These are phyloP conservation scores for Leccinum subgranulosum DNA, from an alignment of 768 basidiomycete genomes.

Conservation along the genomic window DNA sequence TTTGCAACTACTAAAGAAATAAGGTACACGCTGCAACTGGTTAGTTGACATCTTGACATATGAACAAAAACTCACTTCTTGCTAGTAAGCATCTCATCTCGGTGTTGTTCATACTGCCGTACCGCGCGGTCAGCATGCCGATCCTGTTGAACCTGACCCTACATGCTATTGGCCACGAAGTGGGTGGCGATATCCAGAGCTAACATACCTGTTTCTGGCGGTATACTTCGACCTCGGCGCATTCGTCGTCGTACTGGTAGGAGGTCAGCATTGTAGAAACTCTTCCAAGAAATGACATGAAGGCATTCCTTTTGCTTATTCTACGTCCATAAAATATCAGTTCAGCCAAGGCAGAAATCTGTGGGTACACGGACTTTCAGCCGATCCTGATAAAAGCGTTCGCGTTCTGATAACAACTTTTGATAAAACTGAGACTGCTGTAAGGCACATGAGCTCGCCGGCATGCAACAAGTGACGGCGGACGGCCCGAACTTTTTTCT, in stretches of 20 bases:
- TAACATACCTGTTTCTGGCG: slow-evolving; percentile 71
- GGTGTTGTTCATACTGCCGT: slow-evolving; percentile 74
- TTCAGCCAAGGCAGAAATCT: not conserved
- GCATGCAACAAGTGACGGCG: not conserved
- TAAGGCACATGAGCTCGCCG: slow-evolving; percentile 10
- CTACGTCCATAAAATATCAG: slow-evolving; percentile 13
- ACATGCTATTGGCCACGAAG: slow-evolving; percentile 6
- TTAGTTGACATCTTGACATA: not conserved
- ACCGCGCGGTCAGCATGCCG: slow-evolving; percentile 71
- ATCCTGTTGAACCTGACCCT: slow-evolving; percentile 72
- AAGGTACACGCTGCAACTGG: slow-evolving; percentile 54
- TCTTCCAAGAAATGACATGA: not conserved
- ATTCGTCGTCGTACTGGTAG: slow-evolving; percentile 74
- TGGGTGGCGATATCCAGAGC: not conserved
- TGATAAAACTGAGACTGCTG: slow-evolving; percentile 72
- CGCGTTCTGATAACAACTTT: slow-evolving; percentile 67
- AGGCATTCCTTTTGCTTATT: slow-evolving; percentile 32
- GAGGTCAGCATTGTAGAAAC: slow-evolving; percentile 5
- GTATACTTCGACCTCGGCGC: slow-evolving; percentile 64
- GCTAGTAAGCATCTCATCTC: slow-evolving; percentile 71
- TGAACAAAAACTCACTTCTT: slow-evolving; percentile 58
- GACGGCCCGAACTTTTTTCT: slow-evolving; percentile 53
- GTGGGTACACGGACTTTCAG: slow-evolving; percentile 50
- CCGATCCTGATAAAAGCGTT: slow-evolving; percentile 64
- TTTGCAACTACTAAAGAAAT: slow-evolving; percentile 72